These are phyloP conservation scores for Huntiella omanensis DNA, from an alignment of 2,329 filamentous ascomycete species.

Conservation along the genomic window DNA sequence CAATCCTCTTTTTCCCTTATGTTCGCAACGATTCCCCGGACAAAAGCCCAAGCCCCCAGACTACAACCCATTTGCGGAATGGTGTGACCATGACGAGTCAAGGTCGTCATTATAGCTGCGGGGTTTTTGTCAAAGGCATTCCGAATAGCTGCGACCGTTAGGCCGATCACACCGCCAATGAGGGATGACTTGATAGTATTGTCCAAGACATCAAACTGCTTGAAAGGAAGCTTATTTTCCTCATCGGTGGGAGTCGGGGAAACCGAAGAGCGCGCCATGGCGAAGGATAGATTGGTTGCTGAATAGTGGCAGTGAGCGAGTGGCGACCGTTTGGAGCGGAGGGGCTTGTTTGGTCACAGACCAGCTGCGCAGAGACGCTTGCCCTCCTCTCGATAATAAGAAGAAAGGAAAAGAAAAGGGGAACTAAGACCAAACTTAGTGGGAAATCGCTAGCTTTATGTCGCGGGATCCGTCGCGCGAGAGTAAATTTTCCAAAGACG, in stretches of 20 bases:
- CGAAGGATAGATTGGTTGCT: background rate
- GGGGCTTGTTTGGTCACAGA: constrained; percentile 6
- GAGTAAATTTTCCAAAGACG: background rate
- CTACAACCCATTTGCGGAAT: constrained; percentile 29
- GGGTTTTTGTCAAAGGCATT: constrained; percentile 75
- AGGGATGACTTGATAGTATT: constrained; percentile 44
- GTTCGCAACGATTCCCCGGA: constrained; percentile 60
- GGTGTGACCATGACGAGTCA: constrained; percentile 59
- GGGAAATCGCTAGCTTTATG: constrained; percentile 2
- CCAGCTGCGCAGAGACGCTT: constrained; percentile 7
- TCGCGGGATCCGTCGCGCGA: constrained; percentile 2
- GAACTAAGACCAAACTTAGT: background rate
- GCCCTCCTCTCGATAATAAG: constrained; percentile 6
- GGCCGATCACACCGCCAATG: constrained; percentile 47
- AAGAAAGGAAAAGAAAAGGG: constrained; percentile 2
- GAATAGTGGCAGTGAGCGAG: background rate
- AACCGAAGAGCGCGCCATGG: background rate
- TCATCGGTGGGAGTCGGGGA: background rate
- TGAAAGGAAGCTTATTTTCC: constrained; percentile 26
- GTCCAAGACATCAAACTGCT: constrained; percentile 56
- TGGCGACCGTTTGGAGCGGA: background rate
- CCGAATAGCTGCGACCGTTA: constrained; percentile 59
- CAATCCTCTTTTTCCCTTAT: constrained; percentile 67
- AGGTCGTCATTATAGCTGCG: constrained; percentile 59
- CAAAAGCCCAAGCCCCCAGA: constrained; percentile 62